phyloP scores from a whole-genome alignment of 2,329 filamentous ascomycete genomes.

The Fusarium mexicanum region DNA sequence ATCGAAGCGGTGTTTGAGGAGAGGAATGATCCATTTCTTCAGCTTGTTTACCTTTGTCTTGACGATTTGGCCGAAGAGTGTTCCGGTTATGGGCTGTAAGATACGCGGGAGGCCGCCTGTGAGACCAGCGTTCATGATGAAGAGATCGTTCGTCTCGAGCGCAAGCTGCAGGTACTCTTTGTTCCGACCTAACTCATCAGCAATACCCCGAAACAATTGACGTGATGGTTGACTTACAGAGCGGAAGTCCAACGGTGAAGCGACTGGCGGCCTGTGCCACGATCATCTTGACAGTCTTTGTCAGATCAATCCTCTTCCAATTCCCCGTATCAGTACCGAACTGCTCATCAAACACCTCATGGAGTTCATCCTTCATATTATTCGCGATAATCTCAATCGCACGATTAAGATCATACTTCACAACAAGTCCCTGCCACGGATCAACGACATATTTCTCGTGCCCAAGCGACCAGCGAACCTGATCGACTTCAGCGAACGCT shows the following conservation, averaged over 20 bases:
- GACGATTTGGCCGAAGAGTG: constrained; percentile 36
- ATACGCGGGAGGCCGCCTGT: constrained; percentile 44
- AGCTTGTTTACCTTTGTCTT: constrained; percentile 39
- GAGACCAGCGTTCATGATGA: constrained; percentile 48
- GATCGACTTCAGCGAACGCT: constrained; percentile 53
- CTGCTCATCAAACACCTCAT: constrained; percentile 46
- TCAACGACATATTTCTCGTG: constrained; percentile 48
- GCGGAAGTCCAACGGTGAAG: constrained; percentile 46
- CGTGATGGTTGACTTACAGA: constrained; percentile 38
- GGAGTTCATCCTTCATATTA: constrained; percentile 49
- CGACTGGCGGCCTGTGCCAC: constrained; percentile 46
- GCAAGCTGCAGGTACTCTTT: constrained; percentile 47
- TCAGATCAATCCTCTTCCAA: constrained; percentile 49
- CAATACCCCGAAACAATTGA: fast-evolving
- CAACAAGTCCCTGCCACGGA: constrained; percentile 48
- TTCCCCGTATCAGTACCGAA: constrained; percentile 48
- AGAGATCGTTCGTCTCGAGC: constrained; percentile 45
- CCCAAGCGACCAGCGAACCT: constrained; percentile 51
- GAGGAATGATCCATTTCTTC: constrained; percentile 41
- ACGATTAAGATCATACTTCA: constrained; percentile 50
- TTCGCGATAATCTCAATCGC: constrained; percentile 48
- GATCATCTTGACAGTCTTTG: constrained; percentile 41
- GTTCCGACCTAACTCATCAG: constrained; percentile 42
- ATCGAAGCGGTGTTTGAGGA: constrained; percentile 30
- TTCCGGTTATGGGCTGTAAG: constrained; percentile 47